Evolutionary conservation across 2,329 filamentous ascomycete genomes (phyloP), one percentile per base, ranked within the genome.

Genomic region (Neurospora crassa): DNA sequence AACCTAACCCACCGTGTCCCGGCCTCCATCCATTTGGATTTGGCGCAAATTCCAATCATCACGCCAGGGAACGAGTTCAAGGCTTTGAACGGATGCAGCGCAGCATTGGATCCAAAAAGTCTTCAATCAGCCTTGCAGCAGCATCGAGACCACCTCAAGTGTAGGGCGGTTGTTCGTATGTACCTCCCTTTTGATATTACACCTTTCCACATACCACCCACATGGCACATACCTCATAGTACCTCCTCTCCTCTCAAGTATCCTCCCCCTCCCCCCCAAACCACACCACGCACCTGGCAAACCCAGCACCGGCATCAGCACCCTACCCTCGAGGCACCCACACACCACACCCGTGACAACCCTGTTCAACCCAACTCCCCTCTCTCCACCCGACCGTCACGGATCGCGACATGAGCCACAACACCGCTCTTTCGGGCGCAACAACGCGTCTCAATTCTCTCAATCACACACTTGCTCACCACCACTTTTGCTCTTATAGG

Each of bases 381-480:
- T 37, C 53, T 63, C 53, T 63, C 73, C 74, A 74, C 73, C 73
- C 74, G 69, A 70, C 74, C 69, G 67, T 72, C 73, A 70, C 74
- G 70, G 72, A 72, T 72, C 75, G 75, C 74, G 74, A 74, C 71
- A 70, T 68, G 63, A 69, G 72, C 74, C 75, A 75, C 75, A 75
- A 76, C 76, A 74, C 70, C 71, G 42, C 68, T 63, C 53, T 63
- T 59, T 63, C 18, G 53, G 29, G 53, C 73, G 75, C 73, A 73
- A 72, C 74, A 73, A 77, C 76, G 76, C 76, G 75, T 76, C 73
- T 70, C 72, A 74, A 76, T 72, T 72, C 16, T 71, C 40, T 37
- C 53, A 63, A 37, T 63, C 53, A 63, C 24, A 34, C 53, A 63
- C 53, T 63, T 37, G 1, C 71, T 20, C 70, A 69, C 63, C 71